Conservation (phyloP, 164 flowering plant species). For the Euptelea pleiosperma region DNA sequence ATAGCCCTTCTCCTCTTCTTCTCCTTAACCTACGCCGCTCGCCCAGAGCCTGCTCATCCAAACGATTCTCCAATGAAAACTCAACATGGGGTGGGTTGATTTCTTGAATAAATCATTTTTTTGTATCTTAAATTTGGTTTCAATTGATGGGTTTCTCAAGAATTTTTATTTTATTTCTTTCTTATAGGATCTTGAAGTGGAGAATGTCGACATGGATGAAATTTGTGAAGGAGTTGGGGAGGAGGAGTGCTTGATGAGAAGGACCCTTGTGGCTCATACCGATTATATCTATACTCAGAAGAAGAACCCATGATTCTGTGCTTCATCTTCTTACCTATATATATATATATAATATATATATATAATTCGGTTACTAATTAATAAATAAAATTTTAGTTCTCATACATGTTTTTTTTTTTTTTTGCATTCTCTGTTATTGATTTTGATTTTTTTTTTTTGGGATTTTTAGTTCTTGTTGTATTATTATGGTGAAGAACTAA, state of each 20-base stretch:
- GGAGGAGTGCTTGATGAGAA: conserved; percentile 45
- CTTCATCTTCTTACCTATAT: too few species aligned
- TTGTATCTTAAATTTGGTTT: neutral
- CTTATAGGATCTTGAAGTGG: conserved; percentile 18
- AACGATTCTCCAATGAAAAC: conserved; percentile 5
- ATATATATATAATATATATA: too few species aligned
- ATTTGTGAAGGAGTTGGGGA: conserved; percentile 26
- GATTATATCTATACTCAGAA: conserved; percentile 48
- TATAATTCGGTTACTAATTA: too few species aligned
- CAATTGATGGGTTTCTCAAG: neutral
- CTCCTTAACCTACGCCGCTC: conserved; percentile 23
- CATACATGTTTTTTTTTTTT: too few species aligned
- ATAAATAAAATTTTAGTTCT: too few species aligned
- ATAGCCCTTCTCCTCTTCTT: conserved; percentile 24
- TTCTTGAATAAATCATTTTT: neutral
- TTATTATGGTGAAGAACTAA: too few species aligned
- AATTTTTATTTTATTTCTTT: neutral
- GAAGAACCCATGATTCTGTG: conserved; percentile 16
- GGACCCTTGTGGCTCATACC: conserved; percentile 34
- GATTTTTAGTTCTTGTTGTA: too few species aligned
- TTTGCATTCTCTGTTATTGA: too few species aligned
- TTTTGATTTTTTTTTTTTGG: neutral
- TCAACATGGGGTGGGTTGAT: conserved; percentile 18
- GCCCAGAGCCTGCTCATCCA: conserved; percentile 18
- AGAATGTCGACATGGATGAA: conserved; percentile 2